phyloP scores from a whole-genome alignment of 768 basidiomycete genomes.

The Suillus americanus region DNA sequence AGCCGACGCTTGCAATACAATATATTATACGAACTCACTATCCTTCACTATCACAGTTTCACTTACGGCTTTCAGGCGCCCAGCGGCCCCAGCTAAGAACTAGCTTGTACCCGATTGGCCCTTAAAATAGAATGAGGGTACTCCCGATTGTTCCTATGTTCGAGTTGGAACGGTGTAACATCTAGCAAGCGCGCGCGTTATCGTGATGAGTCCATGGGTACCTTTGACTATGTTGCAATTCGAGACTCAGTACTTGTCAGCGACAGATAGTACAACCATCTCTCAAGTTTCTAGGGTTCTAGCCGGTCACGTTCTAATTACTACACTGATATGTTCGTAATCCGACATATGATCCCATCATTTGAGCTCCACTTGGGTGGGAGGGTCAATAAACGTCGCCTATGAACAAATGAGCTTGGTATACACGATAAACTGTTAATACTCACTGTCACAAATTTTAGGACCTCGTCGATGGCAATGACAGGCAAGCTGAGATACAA shows the following conservation, averaged over 20 bases:
- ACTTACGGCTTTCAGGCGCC: background rate
- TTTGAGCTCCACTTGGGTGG: slow-evolving; percentile 48
- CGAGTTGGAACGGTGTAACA: background rate
- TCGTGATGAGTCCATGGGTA: background rate
- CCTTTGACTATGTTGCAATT: too few relatives aligned
- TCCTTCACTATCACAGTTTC: background rate
- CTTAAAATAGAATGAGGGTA: background rate
- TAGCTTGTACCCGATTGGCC: background rate
- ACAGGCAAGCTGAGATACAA: slow-evolving; percentile 87
- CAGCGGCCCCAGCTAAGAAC: background rate
- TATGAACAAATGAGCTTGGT: slow-evolving; percentile 20
- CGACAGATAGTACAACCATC: background rate
- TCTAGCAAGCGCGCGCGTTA: background rate
- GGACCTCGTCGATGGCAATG: slow-evolving; percentile 81
- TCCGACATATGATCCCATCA: background rate
- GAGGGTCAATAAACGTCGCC: slow-evolving; percentile 59
- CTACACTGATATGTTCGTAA: background rate
- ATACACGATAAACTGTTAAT: background rate
- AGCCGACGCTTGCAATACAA: background rate
- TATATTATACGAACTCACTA: background rate
- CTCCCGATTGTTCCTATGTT: background rate
- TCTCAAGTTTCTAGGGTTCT: background rate
- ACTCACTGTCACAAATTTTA: slow-evolving; percentile 81
- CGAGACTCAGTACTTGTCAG: background rate
- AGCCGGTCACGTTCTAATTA: background rate